Base-by-base conservation (phyloP, 805 yeast species). In the Hanseniaspora pseudoguilliermondii region DNA sequence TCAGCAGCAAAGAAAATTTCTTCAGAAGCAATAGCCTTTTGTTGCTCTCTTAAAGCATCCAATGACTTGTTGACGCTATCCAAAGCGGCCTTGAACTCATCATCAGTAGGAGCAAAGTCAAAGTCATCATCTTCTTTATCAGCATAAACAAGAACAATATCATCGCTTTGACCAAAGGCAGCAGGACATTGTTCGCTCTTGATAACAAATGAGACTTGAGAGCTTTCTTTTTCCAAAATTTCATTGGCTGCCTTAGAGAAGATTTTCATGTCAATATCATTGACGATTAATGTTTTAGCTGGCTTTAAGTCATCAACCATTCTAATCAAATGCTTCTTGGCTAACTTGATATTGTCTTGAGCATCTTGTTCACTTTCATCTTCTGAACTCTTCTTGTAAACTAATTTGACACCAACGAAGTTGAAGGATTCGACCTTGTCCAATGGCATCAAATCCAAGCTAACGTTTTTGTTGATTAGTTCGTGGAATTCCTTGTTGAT, bases 271-370 rank as follows among this genome's bases (percentile, higher is more conserved):
- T 84, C 87, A 60, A 91, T 76, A 62, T 86, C 95, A 8, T 72
- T 65, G 46, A 87, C 71, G 11, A 72, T 71, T 58, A 71, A 70
- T 36, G 87, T 77, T 57, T 79, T 78, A 44, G 77, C 73, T 38
- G 97, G 96, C 9, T 87, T 73, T 55, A 83, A 75, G 53, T 74
- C 72, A 69, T 87, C 89, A 55, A 93, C 96, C 21, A 75, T 69
- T 38, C 79, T 74, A 57, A 93, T 87, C 57, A 93, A 74, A 20
- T 79, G 79, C 60, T 80, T 82, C 69, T 90, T 86, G 39, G 88
- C 85, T 15, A 67, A 63, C 65, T 83, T 81, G 59, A 79, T 75
- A 3, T 79, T 79, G 34, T 70, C 75, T 11, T 23, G 11, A 32
- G 49, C 39, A 11, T 29, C 27, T 46, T 46, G 29, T 34, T 32